Percentiles rank a stretch among this genome's conserved stretches.
Conservation (phyloP, 768 basidiomycete species). For the Mycena epipterygia region DNA sequence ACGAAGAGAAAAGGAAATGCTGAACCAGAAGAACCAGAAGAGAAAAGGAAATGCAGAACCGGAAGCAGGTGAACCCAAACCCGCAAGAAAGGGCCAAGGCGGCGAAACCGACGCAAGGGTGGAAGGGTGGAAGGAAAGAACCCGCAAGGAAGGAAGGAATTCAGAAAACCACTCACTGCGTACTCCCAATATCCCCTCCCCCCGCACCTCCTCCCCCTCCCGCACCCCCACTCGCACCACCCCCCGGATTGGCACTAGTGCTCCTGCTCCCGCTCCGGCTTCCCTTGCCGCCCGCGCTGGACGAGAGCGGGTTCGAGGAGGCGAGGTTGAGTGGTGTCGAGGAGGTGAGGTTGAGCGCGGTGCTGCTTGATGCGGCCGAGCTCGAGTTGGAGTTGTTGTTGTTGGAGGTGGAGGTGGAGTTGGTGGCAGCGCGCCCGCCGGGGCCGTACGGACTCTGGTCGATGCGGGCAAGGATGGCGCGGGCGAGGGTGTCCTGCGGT, state of each 20-base stretch:
- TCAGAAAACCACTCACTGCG: neutral
- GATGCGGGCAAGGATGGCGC: conserved; percentile 86
- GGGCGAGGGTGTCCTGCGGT: conserved; percentile 79
- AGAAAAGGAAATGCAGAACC: no score
- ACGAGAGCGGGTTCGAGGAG: no score
- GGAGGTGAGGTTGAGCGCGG: no score
- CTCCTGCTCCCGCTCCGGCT: neutral
- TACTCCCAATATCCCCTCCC: conserved; percentile 37
- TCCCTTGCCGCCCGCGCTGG: neutral
- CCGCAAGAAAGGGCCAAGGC: neutral
- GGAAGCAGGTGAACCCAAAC: no score
- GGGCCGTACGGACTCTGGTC: conserved; percentile 85
- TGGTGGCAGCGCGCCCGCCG: conserved; percentile 59
- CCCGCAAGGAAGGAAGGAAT: conserved; percentile 24
- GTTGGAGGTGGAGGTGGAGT: neutral
- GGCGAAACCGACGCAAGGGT: neutral
- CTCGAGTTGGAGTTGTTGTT: neutral
- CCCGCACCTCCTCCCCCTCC: neutral
- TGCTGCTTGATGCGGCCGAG: no score
- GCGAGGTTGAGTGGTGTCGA: no score
- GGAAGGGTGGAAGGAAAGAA: neutral
- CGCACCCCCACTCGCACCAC: neutral
- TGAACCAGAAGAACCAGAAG: no score
- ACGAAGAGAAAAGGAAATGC: no score
- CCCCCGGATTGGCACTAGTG: neutral